A percentile compares a stretch with the other conserved stretches of the same genome.
Conservation (phyloP, 768 basidiomycete species). For the Termitomyces bulborhizus region DNA sequence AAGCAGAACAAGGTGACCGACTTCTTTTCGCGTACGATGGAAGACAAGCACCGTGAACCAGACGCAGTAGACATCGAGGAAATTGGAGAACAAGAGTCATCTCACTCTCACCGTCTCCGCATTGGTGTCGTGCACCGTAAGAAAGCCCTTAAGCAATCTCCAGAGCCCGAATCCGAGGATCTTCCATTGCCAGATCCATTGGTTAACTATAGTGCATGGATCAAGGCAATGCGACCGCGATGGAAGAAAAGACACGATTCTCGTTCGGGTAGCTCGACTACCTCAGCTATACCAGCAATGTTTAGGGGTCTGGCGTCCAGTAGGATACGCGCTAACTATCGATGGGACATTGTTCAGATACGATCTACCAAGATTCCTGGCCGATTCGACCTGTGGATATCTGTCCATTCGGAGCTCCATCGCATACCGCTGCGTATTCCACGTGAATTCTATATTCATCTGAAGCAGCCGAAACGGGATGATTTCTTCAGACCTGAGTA, state of each 20-base stretch:
- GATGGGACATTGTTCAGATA: slow-evolving; percentile 94
- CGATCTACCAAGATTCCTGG: slow-evolving; percentile 71
- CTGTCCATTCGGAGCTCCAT: slow-evolving; percentile 73
- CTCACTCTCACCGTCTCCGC: slow-evolving; percentile 27
- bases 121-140: slow-evolving; percentile 52
- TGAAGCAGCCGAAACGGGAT: slow-evolving; percentile 58
- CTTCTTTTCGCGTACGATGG: slow-evolving; percentile 61
- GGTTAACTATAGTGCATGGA: slow-evolving; percentile 67
- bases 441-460: slow-evolving; percentile 89
- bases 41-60: slow-evolving; percentile 23
- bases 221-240: slow-evolving; percentile 65
- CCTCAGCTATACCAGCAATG: slow-evolving; percentile 60
- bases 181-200: slow-evolving; percentile 55
- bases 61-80: slow-evolving; percentile 61
- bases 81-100: slow-evolving; percentile 22
- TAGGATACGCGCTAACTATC: slow-evolving; percentile 51
- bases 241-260: slow-evolving; percentile 65
- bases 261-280: slow-evolving; percentile 32
- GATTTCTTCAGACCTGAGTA: slow-evolving; percentile 60
- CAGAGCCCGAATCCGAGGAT: slow-evolving; percentile 34
- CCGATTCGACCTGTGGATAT: slow-evolving; percentile 85
- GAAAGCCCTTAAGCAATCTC: slow-evolving; percentile 31
- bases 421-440: slow-evolving; percentile 79
- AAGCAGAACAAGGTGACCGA: slow-evolving; percentile 97
- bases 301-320: slow-evolving; percentile 44